A percentile compares a stretch with the other conserved stretches of the same genome.
These are phyloP conservation scores for Colletotrichum tofieldiae DNA, from an alignment of 2,329 filamentous ascomycete species.

Conservation along the genomic window DNA sequence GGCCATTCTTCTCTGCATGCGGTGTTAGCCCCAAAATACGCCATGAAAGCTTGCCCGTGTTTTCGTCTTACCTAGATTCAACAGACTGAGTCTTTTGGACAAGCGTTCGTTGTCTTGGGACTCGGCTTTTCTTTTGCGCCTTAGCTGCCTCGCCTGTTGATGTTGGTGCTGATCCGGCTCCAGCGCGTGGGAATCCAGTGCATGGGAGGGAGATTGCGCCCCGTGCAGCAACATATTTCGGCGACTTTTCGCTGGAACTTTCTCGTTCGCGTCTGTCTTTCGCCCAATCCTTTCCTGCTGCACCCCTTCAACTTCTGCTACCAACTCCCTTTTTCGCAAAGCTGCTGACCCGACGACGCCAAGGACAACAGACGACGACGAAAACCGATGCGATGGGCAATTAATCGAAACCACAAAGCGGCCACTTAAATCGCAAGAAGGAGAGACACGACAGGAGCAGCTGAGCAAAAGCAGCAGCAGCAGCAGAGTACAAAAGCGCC, in stretches of 20 bases:
- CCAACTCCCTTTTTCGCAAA: constrained; percentile 17
- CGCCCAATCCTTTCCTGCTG: constrained; percentile 14
- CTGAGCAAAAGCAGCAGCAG: constrained; percentile 4
- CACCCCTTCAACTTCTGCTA: background rate
- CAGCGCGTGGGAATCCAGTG: constrained; percentile 40
- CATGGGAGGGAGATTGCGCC: constrained; percentile 50
- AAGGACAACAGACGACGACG: constrained; percentile 7
- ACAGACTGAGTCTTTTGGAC: constrained; percentile 85
- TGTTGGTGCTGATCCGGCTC: constrained; percentile 43
- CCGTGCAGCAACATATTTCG: constrained; percentile 54
- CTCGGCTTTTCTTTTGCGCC: constrained; percentile 74
- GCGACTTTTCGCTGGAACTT: constrained; percentile 36
- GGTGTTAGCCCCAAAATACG: constrained; percentile 44
- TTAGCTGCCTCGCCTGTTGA: constrained; percentile 44
- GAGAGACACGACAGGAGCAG: constrained; percentile 28
- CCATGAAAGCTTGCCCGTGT: constrained; percentile 20
- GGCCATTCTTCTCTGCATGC: constrained; percentile 71
- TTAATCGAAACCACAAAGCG: constrained; percentile 20
- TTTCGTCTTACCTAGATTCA: constrained; percentile 80
- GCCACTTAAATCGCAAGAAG: constrained; percentile 33
- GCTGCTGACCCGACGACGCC: constrained; percentile 24
- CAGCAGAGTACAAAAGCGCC: constrained; percentile 24
- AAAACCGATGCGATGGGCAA: constrained; percentile 22
- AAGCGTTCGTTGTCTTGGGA: constrained; percentile 79
- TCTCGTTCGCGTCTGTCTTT: constrained; percentile 11